Conservation (phyloP, 352 stramenopile species). For the Phytopythium aichiense region DNA sequence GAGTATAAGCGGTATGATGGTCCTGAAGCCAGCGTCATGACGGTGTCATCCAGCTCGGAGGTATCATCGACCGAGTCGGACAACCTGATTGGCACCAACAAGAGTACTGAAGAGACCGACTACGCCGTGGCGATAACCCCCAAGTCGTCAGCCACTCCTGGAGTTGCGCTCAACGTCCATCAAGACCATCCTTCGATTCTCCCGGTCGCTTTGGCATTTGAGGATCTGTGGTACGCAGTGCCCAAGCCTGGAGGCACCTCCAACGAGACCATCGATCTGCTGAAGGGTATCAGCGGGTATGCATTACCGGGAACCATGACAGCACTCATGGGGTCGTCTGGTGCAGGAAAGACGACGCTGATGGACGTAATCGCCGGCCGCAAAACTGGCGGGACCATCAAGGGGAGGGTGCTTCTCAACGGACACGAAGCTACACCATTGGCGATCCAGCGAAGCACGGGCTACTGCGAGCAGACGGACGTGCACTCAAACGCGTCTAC, state of each 20-base stretch:
- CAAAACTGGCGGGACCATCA: conserved; percentile 80
- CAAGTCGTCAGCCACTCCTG: background rate
- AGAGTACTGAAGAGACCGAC: background rate
- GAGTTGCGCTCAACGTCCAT: background rate
- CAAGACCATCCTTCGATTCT: conserved; percentile 16
- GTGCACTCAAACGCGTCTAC: conserved; percentile 82
- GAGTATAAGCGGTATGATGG: conserved; percentile 27
- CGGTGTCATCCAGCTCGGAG: conserved; percentile 13
- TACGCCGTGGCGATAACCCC: conserved; percentile 10
- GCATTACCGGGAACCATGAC: conserved; percentile 38
- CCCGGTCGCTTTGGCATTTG: conserved; percentile 33
- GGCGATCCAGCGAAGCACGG: conserved; percentile 22
- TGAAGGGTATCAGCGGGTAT: conserved; percentile 36
- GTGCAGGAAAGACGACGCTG: conserved; percentile 89
- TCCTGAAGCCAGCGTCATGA: background rate
- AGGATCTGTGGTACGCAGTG: conserved; percentile 36
- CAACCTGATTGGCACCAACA: background rate
- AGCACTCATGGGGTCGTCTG: conserved; percentile 50
- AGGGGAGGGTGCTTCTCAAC: conserved; percentile 81
- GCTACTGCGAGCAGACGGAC: conserved; percentile 76
- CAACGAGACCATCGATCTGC: conserved; percentile 29
- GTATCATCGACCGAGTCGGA: conserved; percentile 5
- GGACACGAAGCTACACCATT: conserved; percentile 42
- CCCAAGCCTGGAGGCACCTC: conserved; percentile 10
- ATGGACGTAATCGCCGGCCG: conserved; percentile 91